phyloP scores from a whole-genome alignment of 2,329 filamentous ascomycete species.

The Thermochaetoides dissita region DNA sequence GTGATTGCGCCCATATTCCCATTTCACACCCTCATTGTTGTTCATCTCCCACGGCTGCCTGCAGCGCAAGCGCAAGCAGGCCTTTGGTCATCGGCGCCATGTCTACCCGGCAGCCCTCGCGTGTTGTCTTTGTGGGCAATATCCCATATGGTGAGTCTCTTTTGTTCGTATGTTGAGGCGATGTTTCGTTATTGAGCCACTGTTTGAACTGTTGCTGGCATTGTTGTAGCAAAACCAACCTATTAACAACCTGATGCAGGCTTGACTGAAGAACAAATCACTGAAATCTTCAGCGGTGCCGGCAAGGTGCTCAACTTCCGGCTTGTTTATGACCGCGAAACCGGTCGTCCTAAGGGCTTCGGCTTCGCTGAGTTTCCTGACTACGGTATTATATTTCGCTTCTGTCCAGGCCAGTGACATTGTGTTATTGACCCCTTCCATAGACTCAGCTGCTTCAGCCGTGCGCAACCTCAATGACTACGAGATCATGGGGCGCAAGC shows the following conservation, averaged over 20 bases:
- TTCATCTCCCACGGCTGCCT: background rate
- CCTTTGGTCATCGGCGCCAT: conserved; percentile 22
- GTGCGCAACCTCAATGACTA: conserved; percentile 92
- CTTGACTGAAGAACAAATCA: conserved; percentile 89
- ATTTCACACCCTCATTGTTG: conserved; percentile 1
- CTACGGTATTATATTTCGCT: conserved; percentile 43
- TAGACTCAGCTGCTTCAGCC: conserved; percentile 73
- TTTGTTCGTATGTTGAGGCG: background rate
- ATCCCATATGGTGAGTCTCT: conserved; percentile 59
- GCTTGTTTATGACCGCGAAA: conserved; percentile 89
- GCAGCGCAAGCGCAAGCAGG: background rate
- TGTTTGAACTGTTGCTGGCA: no score
- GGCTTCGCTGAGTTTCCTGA: conserved; percentile 95
- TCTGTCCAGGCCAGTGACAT: background rate
- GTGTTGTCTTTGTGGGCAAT: conserved; percentile 74
- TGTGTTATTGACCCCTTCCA: conserved; percentile 1
- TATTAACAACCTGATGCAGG: conserved; percentile 35
- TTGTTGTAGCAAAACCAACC: no score
- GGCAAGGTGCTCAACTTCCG: conserved; percentile 87
- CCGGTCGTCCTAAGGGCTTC: conserved; percentile 87
- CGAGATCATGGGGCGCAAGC: conserved; percentile 86
- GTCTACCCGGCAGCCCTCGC: conserved; percentile 62
- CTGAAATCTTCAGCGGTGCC: conserved; percentile 79
- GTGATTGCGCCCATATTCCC: background rate
- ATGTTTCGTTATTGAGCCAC: no score